Evolutionary conservation across 2,329 filamentous ascomycete species (phyloP), one percentile per base, ranked within the genome.

Genomic region (Lojkania enalia): DNA sequence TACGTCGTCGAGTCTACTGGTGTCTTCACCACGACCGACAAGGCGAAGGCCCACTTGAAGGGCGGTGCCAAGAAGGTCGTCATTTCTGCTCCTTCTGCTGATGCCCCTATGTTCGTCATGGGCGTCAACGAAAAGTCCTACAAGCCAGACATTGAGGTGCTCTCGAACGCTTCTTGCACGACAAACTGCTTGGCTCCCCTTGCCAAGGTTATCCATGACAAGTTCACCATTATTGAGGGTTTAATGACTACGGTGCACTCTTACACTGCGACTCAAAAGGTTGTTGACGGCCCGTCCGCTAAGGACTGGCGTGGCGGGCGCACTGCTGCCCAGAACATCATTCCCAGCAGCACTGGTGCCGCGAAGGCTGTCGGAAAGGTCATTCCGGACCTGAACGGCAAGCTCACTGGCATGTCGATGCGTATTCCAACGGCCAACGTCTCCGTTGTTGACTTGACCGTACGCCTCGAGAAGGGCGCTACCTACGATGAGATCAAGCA

Each of bases 301-400:
- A 99, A 99, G 88, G 94, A 97, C 83, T 99, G 92, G 92, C 88
- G 92, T 79, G 94, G 94, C 85, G 94, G 94, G 76, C 94, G 94
- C 80, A 91, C 89, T 67, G 94, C 94, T 79, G 94, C 94, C 71
- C 88, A 95, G 83, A 97, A 99, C 87, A 97, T 97, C 84, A 97
- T 99, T 72, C 94, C 94, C 77, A 90, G 85, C 82, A 95, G 89
- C 84, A 99, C 94, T 60, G 94, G 94, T 85, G 94, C 94, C 76
- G 94, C 94, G 74, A 99, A 99, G 90, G 94, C 94, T 73, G 94
- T 99, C 79, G 94, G 94, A 80, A 99, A 99, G 87, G 94, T 97
- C 81, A 97, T 97, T 70, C 94, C 94, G 66, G 79, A 84, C 64
- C 86, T 99, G 63, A 97, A 97, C 80, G 94, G 94, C 84, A 99